A percentile compares a stretch with the other conserved stretches of the same genome.
Evolutionary conservation across 2,329 filamentous ascomycete species (phyloP).

Genomic region (Arachnomyces sp.): DNA sequence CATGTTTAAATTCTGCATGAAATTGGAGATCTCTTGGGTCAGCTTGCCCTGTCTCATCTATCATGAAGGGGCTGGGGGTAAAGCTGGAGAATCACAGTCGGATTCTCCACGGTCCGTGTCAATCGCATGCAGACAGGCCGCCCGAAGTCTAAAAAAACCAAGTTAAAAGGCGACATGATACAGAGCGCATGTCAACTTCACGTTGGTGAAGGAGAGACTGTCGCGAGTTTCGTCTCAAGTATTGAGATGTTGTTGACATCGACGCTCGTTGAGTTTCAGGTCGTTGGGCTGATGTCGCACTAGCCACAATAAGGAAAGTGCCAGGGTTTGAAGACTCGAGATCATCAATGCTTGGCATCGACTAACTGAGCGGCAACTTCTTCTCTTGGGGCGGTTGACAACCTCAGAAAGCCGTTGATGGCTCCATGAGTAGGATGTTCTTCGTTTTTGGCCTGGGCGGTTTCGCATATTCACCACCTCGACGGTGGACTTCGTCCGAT

Average conservation of each 20-base stretch:
- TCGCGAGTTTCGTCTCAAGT: slow-evolving; percentile 11
- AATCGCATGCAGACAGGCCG: too few relatives aligned
- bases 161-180: too few relatives aligned
- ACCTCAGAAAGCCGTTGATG: too few relatives aligned
- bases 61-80: slow-evolving; percentile 1
- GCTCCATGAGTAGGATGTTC: too few relatives aligned
- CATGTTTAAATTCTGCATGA: slow-evolving; percentile 33
- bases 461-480: too few relatives aligned
- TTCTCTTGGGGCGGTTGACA: too few relatives aligned
- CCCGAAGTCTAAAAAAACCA: too few relatives aligned
- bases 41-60: neutral
- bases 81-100: too few relatives aligned
- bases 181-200: neutral
- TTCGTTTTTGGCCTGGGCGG: too few relatives aligned
- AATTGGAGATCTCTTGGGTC: slow-evolving; percentile 11
- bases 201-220: slow-evolving; percentile 13
- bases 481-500: too few relatives aligned
- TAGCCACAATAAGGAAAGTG: neutral
- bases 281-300: slow-evolving; percentile 4
- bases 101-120: too few relatives aligned
- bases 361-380: too few relatives aligned
- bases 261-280: slow-evolving; percentile 9
- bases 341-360: neutral
- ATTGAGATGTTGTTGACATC: neutral
- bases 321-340: neutral